Evolutionary conservation across 1,139 yeast species (phyloP).

Genomic region (Zygoascus hellenicus): DNA sequence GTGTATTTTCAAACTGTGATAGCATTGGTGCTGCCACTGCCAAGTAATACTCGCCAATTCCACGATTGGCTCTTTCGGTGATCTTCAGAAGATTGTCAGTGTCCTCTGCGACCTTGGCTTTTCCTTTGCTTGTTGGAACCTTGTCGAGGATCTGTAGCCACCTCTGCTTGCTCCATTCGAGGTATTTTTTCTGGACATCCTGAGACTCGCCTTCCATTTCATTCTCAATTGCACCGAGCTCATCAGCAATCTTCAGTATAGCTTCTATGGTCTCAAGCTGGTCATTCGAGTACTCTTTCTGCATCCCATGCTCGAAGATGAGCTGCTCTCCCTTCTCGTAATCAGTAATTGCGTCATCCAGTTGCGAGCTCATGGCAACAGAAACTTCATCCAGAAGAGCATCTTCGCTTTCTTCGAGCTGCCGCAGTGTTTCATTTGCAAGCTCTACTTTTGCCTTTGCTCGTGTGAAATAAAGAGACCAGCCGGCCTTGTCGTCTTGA

Average conservation of each 20-base stretch:
- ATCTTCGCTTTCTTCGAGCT: conserved; percentile 11
- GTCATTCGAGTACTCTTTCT: conserved; percentile 17
- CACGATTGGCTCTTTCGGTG: conserved; percentile 28
- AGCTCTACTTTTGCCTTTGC: conserved; percentile 49
- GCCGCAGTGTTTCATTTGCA: conserved; percentile 28
- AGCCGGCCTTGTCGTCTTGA: neutral
- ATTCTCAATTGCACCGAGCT: conserved; percentile 64
- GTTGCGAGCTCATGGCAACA: conserved; percentile 19
- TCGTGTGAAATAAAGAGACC: conserved; percentile 46
- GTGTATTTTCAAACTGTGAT: conserved; percentile 27
- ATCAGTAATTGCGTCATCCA: conserved; percentile 40
- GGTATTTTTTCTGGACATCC: conserved; percentile 13
- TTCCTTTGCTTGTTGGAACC: conserved; percentile 20
- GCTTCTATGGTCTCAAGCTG: conserved; percentile 28
- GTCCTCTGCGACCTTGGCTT: conserved; percentile 17
- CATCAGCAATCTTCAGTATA: conserved; percentile 47
- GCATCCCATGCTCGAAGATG: conserved; percentile 27
- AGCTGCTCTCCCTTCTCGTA: conserved; percentile 44
- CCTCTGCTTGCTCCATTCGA: conserved; percentile 24
- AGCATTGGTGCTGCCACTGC: conserved; percentile 33
- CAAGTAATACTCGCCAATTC: conserved; percentile 32
- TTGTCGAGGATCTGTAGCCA: conserved; percentile 21
- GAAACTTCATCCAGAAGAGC: conserved; percentile 14
- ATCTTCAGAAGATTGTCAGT: conserved; percentile 15
- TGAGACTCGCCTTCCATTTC: conserved; percentile 40